These are phyloP conservation scores for Dacryopinax primogenitus DNA, from an alignment of 768 basidiomycete species.

Conservation along the genomic window DNA sequence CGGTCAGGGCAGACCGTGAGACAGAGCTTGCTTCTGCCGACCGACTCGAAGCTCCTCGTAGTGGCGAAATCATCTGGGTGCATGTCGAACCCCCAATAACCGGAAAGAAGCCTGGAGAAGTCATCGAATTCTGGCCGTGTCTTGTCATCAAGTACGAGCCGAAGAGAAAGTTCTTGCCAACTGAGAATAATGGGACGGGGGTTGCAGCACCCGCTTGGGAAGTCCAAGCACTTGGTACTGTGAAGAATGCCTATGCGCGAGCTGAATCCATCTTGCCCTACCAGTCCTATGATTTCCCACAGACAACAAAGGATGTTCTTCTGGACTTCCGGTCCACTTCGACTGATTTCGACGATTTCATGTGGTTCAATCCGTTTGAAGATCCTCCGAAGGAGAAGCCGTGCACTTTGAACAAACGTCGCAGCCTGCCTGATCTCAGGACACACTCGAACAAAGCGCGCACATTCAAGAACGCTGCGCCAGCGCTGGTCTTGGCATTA, in stretches of 20 bases:
- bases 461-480: background rate
- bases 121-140: conserved; percentile 4
- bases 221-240: background rate
- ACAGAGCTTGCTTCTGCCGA: background rate
- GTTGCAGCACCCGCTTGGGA: background rate
- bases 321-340: background rate
- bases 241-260: background rate
- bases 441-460: background rate
- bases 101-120: background rate
- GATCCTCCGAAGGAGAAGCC: background rate
- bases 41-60: background rate
- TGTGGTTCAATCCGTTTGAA: background rate
- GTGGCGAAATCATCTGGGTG: background rate
- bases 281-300: background rate
- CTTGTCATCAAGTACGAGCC: background rate
- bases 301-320: background rate
- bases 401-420: conserved; percentile 1
- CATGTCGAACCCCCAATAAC: background rate
- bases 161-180: background rate
- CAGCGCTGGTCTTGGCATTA: background rate
- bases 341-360: background rate
- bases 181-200: background rate
- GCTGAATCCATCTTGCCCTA: background rate
- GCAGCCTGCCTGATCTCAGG: background rate
- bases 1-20: background rate